phyloP scores from a whole-genome alignment of 805 yeast genomes.

The Saccharomycodes ludwigii region DNA sequence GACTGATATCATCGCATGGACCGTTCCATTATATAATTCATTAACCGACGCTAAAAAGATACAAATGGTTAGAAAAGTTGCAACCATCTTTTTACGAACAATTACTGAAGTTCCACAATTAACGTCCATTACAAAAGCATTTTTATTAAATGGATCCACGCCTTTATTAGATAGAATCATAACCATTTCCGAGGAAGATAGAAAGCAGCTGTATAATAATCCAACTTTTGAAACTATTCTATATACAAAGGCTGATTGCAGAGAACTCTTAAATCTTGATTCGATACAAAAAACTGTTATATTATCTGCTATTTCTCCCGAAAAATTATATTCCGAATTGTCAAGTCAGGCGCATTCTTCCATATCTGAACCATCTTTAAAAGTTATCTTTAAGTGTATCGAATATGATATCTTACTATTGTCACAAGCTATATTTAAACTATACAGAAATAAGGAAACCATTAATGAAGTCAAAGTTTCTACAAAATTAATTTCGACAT shows the following conservation, averaged over 20 bases:
- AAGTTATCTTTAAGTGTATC: conserved; percentile 29
- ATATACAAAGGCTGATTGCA: conserved; percentile 35
- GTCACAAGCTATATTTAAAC: conserved; percentile 28
- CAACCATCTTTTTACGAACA: conserved; percentile 33
- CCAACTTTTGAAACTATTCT: conserved; percentile 26
- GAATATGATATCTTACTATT: conserved; percentile 35
- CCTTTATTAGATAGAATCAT: conserved; percentile 22
- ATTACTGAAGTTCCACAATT: conserved; percentile 20
- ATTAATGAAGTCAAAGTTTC: conserved; percentile 20
- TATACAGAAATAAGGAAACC: conserved; percentile 17
- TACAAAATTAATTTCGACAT: conserved; percentile 17
- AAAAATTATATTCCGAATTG: conserved; percentile 18
- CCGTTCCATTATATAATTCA: conserved; percentile 30
- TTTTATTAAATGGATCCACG: conserved; percentile 25
- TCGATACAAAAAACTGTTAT: conserved; percentile 22
- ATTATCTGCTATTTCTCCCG: conserved; percentile 21
- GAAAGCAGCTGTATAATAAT: conserved; percentile 15
- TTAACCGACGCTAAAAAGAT: conserved; percentile 37
- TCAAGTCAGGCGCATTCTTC: conserved; percentile 17
- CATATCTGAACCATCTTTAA: conserved; percentile 24
- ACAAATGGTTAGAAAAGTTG: conserved; percentile 39
- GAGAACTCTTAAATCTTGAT: conserved; percentile 31
- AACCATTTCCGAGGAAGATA: conserved; percentile 18
- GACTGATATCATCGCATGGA: conserved; percentile 45
- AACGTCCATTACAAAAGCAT: conserved; percentile 20